phyloP scores from a whole-genome alignment of 345 rosid species.

The Rhodomyrtus tomentosa region DNA sequence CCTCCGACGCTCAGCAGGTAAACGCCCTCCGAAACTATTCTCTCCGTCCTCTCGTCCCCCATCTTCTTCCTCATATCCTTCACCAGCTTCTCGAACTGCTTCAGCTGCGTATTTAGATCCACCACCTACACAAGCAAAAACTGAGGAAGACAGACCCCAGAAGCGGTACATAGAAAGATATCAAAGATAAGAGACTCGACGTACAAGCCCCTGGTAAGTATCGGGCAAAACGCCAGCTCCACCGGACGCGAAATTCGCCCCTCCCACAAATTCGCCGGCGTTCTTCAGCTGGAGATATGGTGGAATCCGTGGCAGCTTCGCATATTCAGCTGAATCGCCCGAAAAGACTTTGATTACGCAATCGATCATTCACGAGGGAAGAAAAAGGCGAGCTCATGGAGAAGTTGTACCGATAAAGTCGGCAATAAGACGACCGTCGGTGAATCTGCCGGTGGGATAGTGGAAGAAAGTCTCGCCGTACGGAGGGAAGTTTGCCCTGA shows the following conservation, averaged over 20 bases:
- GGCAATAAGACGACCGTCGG: conserved; percentile 11
- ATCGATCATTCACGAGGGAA: neutral
- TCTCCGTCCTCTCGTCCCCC: neutral
- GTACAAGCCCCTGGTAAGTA: conserved; percentile 5
- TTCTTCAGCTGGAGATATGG: conserved; percentile 5
- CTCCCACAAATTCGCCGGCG: neutral
- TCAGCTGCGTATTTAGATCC: conserved; percentile 8
- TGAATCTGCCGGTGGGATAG: conserved; percentile 15
- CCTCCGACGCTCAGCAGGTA: conserved; percentile 11
- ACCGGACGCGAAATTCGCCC: conserved; percentile 17
- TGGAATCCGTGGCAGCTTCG: conserved; percentile 1
- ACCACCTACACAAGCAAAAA: conserved; percentile 1
- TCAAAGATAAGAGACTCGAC: neutral
- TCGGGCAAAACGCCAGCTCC: conserved; percentile 12
- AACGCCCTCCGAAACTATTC: conserved; percentile 1
- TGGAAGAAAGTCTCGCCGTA: conserved; percentile 17
- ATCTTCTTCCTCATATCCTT: neutral
- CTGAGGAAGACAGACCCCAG: neutral
- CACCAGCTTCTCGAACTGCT: conserved; percentile 4
- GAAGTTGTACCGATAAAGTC: conserved; percentile 18
- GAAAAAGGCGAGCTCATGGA: neutral
- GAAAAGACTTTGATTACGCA: neutral
- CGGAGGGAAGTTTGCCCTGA: conserved; percentile 15
- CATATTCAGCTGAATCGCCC: conserved; percentile 5
- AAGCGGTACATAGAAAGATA: neutral